Percentiles rank a stretch among this genome's conserved stretches.
These are phyloP conservation scores for Hygrophorus pudorinus DNA, from an alignment of 768 basidiomycete species.

Conservation along the genomic window DNA sequence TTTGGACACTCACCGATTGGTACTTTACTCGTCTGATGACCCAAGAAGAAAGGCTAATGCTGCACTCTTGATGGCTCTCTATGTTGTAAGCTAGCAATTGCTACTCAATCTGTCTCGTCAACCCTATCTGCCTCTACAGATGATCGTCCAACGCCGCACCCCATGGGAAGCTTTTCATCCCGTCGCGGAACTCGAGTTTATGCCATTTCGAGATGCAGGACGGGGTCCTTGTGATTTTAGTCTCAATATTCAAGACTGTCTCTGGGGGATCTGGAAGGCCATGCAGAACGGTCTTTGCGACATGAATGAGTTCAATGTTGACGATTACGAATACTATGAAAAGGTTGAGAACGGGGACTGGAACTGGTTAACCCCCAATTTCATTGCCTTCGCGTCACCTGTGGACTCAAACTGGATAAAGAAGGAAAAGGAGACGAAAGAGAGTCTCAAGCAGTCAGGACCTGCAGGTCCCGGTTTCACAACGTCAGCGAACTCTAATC, in stretches of 20 bases:
- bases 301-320: conserved; percentile 87
- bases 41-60: conserved; percentile 88
- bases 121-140: conserved; percentile 34
- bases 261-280: conserved; percentile 82
- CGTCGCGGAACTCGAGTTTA: conserved; percentile 84
- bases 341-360: conserved; percentile 94
- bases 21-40: conserved; percentile 83
- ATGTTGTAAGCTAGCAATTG: conserved; percentile 66
- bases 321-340: conserved; percentile 91
- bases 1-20: conserved; percentile 60
- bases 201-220: conserved; percentile 94
- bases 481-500: conserved; percentile 26
- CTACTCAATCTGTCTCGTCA: conserved; percentile 3
- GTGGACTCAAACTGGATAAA: conserved; percentile 77
- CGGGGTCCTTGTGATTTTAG: conserved; percentile 88
- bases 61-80: conserved; percentile 88
- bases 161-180: conserved; percentile 96
- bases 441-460: conserved; percentile 20
- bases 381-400: conserved; percentile 92
- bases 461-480: conserved; percentile 19
- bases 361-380: conserved; percentile 90
- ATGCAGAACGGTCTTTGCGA: conserved; percentile 91
- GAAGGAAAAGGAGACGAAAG: conserved; percentile 55
- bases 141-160: conserved; percentile 83
- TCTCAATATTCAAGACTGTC: conserved; percentile 85